A percentile compares a stretch with the other conserved stretches of the same genome.
phyloP scores from a whole-genome alignment of 495 filamentous ascomycete genomes.

The Staphylotrichum tortipilum region DNA sequence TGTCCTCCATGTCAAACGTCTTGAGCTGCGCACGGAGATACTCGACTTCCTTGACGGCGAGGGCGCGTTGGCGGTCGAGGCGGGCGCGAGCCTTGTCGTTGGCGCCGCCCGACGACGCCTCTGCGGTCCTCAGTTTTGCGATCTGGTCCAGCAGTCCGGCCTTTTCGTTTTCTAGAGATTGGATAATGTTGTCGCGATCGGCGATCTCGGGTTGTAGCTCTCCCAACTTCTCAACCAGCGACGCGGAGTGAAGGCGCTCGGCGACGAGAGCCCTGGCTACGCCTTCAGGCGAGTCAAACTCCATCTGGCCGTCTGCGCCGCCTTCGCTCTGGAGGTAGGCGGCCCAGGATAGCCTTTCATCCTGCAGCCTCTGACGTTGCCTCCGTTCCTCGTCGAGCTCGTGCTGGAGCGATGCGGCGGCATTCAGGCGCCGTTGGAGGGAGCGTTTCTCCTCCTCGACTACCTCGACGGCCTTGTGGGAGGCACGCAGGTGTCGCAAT shows the following conservation, averaged over 20 bases:
- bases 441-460: constrained; percentile 91
- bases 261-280: constrained; percentile 75
- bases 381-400: constrained; percentile 71
- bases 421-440: constrained; percentile 65
- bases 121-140: constrained; percentile 53
- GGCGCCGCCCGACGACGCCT: constrained; percentile 30
- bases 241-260: constrained; percentile 69
- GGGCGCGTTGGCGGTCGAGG: constrained; percentile 68
- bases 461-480: constrained; percentile 79
- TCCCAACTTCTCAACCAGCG: constrained; percentile 69
- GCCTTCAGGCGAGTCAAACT: constrained; percentile 83
- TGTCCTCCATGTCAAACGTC: constrained; percentile 82
- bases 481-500: constrained; percentile 66
- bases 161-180: constrained; percentile 60
- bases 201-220: constrained; percentile 66
- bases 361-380: constrained; percentile 78
- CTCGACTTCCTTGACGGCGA: constrained; percentile 86
- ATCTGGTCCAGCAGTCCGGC: constrained; percentile 52
- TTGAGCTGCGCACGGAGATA: constrained; percentile 89
- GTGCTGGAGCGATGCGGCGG: constrained; percentile 63
- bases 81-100: constrained; percentile 58
- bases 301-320: constrained; percentile 44
- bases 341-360: constrained; percentile 79
- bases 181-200: constrained; percentile 73
- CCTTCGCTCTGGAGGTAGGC: constrained; percentile 69